These are phyloP conservation scores for Cercospora zeae-maydis DNA, from an alignment of 2,329 filamentous ascomycete species.

Conservation along the genomic window DNA sequence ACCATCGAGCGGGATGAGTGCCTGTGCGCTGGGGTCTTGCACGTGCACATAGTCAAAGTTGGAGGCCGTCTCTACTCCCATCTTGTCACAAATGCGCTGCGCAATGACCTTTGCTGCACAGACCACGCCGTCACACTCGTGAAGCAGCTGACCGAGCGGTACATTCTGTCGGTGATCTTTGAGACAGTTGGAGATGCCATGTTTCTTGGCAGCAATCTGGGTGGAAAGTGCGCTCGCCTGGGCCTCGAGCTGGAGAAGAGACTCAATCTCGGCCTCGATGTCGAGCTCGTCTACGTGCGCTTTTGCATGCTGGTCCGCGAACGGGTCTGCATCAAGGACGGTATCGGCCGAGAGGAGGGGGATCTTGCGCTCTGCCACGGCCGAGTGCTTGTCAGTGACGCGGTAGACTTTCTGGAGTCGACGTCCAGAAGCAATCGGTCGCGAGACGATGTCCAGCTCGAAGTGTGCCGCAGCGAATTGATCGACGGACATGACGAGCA, in stretches of 20 bases:
- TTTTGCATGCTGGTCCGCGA: slow-evolving; percentile 18
- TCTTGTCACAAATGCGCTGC: slow-evolving; percentile 33
- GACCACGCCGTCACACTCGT: slow-evolving; percentile 43
- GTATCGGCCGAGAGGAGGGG: slow-evolving; percentile 8
- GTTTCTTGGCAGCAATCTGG: slow-evolving; percentile 30
- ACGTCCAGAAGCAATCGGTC: slow-evolving; percentile 5
- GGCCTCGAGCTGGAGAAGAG: slow-evolving; percentile 36
- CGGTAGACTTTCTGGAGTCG: slow-evolving; percentile 15
- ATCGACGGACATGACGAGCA: slow-evolving; percentile 14
- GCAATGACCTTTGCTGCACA: slow-evolving; percentile 42
- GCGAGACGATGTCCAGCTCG: slow-evolving; percentile 14
- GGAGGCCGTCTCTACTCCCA: slow-evolving; percentile 26
- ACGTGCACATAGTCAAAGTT: slow-evolving; percentile 25
- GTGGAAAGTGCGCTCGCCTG: slow-evolving; percentile 29
- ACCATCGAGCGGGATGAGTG: slow-evolving; percentile 23
- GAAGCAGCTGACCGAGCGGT: slow-evolving; percentile 40
- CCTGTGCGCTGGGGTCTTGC: slow-evolving; percentile 21
- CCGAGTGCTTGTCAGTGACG: slow-evolving; percentile 13
- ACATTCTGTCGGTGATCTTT: slow-evolving; percentile 39
- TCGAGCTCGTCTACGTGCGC: slow-evolving; percentile 18
- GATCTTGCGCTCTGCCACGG: slow-evolving; percentile 4
- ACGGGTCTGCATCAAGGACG: slow-evolving; percentile 13
- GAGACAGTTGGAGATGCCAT: slow-evolving; percentile 39
- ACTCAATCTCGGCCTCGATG: slow-evolving; percentile 41
- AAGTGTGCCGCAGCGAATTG: slow-evolving; percentile 8